phyloP scores from a whole-genome alignment of 306 rosid genomes.

The Casuarina equisetifolia region DNA sequence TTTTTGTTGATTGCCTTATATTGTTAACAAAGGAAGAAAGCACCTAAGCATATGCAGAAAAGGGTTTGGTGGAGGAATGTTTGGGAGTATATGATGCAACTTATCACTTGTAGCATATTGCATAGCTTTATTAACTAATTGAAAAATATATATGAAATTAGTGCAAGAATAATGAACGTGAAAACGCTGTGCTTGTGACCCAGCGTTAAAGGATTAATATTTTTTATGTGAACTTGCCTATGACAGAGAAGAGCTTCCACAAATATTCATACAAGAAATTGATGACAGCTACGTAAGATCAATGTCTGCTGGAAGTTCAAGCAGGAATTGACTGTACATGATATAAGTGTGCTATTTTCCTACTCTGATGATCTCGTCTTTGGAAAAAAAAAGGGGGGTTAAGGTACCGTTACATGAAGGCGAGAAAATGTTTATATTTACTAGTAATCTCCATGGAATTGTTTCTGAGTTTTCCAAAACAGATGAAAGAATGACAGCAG shows the following conservation, averaged over 20 bases:
- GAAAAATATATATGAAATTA: background rate
- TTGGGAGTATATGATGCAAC: background rate
- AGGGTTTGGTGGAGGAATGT: background rate
- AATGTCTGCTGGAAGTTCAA: slow-evolving; percentile 45
- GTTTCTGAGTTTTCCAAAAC: background rate
- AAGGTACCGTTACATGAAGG: background rate
- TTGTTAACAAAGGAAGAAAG: background rate
- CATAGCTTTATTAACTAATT: slow-evolving; percentile 2
- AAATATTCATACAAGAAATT: slow-evolving; percentile 55
- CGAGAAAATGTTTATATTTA: background rate
- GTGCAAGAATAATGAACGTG: background rate
- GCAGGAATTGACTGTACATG: slow-evolving; percentile 30
- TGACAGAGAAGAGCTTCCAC: slow-evolving; percentile 68
- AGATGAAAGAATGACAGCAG: background rate
- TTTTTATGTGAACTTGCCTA: background rate
- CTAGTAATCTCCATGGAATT: background rate
- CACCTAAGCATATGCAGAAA: background rate
- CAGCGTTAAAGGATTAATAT: background rate
- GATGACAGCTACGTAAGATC: slow-evolving; percentile 34
- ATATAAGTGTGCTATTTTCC: background rate
- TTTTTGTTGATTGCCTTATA: background rate
- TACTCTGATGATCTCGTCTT: too few species aligned
- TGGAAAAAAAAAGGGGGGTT: background rate
- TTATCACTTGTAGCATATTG: background rate
- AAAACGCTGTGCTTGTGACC: background rate